Percentiles rank a stretch among this genome's conserved stretches.
These are phyloP conservation scores for Picochlorum sp. DNA, from an alignment of 139 green algal species.

Conservation along the genomic window DNA sequence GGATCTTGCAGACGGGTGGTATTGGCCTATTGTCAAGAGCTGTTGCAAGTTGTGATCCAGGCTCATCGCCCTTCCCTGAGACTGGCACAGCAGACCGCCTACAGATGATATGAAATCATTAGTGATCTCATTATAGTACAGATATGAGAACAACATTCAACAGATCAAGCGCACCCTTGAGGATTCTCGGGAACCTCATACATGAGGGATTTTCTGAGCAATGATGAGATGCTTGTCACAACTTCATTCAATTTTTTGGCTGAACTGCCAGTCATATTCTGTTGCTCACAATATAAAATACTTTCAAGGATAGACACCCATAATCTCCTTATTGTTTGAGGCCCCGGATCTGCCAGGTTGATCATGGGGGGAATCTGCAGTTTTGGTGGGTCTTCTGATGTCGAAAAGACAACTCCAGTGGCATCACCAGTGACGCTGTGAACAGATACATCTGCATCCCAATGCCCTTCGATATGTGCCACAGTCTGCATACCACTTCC, in stretches of 20 bases:
- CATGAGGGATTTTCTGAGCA: constrained; percentile 7
- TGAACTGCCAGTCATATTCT: background rate
- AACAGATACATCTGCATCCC: background rate
- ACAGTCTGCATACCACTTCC: background rate
- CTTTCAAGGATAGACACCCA: constrained; percentile 4
- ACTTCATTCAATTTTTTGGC: constrained; percentile 3
- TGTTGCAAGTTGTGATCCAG: background rate
- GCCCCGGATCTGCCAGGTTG: constrained; percentile 5
- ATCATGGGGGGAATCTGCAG: background rate
- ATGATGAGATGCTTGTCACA: background rate
- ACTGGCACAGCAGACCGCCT: background rate
- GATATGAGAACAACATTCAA: too few species aligned
- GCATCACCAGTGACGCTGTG: background rate
- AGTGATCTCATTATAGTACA: too few species aligned
- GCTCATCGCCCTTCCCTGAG: background rate
- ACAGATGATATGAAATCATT: background rate
- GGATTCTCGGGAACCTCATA: constrained; percentile 7
- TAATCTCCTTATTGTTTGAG: background rate
- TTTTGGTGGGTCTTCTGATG: background rate
- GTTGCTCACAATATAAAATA: constrained; percentile 1
- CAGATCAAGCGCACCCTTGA: background rate
- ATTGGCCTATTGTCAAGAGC: constrained; percentile 3
- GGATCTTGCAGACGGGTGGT: constrained; percentile 5
- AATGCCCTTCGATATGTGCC: constrained; percentile 9
- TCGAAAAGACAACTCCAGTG: constrained; percentile 4